A percentile compares a stretch with the other conserved stretches of the same genome.
Conservation (phyloP, 257 asterid genomes). For the Lycium ferocissimum region DNA sequence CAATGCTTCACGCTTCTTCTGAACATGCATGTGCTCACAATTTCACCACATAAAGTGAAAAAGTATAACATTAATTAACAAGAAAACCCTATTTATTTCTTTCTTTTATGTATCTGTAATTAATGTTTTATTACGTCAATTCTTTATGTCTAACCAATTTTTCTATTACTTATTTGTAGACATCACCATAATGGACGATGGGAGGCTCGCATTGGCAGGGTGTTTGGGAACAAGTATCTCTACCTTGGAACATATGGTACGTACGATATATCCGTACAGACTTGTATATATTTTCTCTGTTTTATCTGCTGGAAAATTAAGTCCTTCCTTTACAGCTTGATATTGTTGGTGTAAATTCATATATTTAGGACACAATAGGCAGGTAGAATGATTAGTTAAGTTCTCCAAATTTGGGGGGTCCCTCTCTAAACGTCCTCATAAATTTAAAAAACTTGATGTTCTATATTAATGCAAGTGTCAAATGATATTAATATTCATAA, state of each 20-base stretch:
- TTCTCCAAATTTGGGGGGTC: too few relatives aligned
- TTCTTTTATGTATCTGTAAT: neutral
- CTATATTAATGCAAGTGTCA: neutral
- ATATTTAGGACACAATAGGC: neutral
- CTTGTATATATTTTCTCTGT: neutral
- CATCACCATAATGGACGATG: constrained; percentile 77
- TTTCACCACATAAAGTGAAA: neutral
- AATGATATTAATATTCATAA: neutral
- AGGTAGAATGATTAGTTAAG: neutral
- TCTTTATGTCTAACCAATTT: neutral
- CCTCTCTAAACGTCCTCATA: too few relatives aligned
- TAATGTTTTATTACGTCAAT: neutral
- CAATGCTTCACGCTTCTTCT: neutral
- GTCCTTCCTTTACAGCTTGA: neutral
- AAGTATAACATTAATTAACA: neutral
- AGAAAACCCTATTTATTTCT: neutral
- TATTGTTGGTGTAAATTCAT: too few relatives aligned
- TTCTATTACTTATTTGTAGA: constrained; percentile 35
- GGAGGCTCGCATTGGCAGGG: constrained; percentile 76
- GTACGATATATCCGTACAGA: neutral
- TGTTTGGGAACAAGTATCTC: constrained; percentile 68
- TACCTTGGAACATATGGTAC: constrained; percentile 73
- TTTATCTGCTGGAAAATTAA: neutral
- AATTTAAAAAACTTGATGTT: too few relatives aligned
- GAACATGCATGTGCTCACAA: neutral